phyloP scores from a whole-genome alignment of 2,329 filamentous ascomycete genomes.

The Fusarium tricinctum region DNA sequence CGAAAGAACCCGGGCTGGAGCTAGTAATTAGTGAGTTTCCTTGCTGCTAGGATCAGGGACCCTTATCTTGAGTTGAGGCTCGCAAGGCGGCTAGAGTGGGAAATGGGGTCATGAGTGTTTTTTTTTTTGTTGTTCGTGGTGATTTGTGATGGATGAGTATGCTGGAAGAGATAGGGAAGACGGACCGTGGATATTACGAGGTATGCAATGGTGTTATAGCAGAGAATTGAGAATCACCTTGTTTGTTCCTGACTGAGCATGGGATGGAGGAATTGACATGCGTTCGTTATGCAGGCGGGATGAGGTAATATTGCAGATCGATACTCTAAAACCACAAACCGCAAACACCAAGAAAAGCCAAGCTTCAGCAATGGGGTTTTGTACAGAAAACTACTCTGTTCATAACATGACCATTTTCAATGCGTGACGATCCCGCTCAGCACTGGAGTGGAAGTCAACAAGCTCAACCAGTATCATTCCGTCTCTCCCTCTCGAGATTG shows the following conservation, averaged over 20 bases:
- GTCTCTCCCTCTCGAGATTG: not conserved
- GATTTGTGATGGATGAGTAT: not conserved
- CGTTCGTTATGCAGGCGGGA: constrained; percentile 20
- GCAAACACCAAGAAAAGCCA: not conserved
- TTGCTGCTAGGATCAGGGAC: constrained; percentile 21
- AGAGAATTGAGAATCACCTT: not conserved
- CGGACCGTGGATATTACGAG: constrained; percentile 4
- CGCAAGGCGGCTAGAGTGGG: constrained; percentile 1
- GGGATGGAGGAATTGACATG: constrained; percentile 17
- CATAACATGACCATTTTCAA: constrained; percentile 23
- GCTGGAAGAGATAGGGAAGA: constrained; percentile 18
- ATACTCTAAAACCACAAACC: not conserved
- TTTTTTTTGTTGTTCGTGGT: not conserved
- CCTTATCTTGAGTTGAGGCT: constrained; percentile 36
- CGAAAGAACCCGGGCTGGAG: constrained; percentile 41
- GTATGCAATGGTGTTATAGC: not conserved
- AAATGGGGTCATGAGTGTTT: constrained; percentile 11
- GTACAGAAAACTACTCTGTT: constrained; percentile 7
- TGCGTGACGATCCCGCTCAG: constrained; percentile 20
- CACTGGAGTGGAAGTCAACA: constrained; percentile 16
- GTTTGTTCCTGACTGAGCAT: constrained; percentile 12
- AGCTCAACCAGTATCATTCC: constrained; percentile 8
- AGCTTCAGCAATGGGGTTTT: constrained; percentile 6
- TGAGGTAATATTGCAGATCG: constrained; percentile 34
- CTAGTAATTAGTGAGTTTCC: constrained; percentile 24